Evolutionary conservation across 1,139 yeast genomes (phyloP), one percentile per base, ranked within the genome.

Genomic region (Suhomyces bribrorum): DNA sequence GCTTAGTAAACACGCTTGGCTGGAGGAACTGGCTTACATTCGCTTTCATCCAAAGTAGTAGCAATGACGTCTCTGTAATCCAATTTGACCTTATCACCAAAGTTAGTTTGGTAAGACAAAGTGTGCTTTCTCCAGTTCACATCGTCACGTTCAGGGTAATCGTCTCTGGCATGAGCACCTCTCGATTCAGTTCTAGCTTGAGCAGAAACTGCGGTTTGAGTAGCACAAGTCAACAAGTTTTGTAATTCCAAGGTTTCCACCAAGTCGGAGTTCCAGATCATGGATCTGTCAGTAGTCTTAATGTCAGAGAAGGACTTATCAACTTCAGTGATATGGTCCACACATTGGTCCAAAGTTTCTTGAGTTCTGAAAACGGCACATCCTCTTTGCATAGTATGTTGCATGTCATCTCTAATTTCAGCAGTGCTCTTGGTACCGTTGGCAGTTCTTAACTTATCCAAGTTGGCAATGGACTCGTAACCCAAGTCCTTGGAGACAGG

Each of bases 131-230:
- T 88, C 98, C 98, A 92, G 76, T 88, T 75, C 45, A 62, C 89
- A 64, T 92, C 98, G 61, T 92, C 96, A 81, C 98, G 88, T 47
- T 82, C 83, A 59, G 95, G 97, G 75, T 69, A 90, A 68, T 92
- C 98, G 69, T 92, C 98, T 76, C 97, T 86, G 48, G 98, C 97
- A 61, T 92, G 98, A 38, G 98, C 98, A 75, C 98, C 98, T 78
- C 98, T 88, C 34, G 97, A 89, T 75, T 92, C 98, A 60, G 75
- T 84, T 79, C 98, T 87, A 43, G 89, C 95, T 47, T 94, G 90
- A 37, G 98, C 98, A 45, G 96, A 82, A 52, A 73, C 73, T 32
- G 97, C 97, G 39, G 97, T 90, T 75, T 92, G 98, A 53, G 86
- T 83, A 47, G 98, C 98, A 77, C 97, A 89, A 40, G 98, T 90